Evolutionary conservation across 805 yeast genomes (phyloP), one percentile per base, ranked within the genome.

Genomic region (Hanseniaspora clermontiae): DNA sequence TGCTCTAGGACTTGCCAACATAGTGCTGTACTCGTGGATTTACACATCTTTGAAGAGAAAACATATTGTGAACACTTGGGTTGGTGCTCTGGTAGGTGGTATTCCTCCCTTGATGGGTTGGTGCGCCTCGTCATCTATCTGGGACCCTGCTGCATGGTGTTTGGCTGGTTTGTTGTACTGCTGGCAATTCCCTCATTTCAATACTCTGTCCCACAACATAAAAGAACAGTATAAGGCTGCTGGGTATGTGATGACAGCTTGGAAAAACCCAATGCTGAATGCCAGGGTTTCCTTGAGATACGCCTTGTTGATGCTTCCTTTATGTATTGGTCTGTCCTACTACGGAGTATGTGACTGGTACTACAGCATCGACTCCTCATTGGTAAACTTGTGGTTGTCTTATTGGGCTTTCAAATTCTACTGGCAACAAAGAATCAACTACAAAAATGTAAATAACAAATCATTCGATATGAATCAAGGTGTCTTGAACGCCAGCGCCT

Each of bases 91-190:
- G n/a, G 98, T 93, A 4, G 98, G 98, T 4, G 98, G 97, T 0
- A 86, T 93, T 49, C 98, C 98, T 0, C 98, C 98, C 20, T 75
- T 93, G 51, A 93, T 93, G 98, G 98, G 98, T 2, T 93, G 98
- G 98, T 96, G 96, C 1, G 88, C 91, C 0, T 85, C 96, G 12
- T 80, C 87, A 3, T 79, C 89, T 0, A 70, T 90, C 39, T 61
- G 77, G 2, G 87, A 88, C 60, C 96, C 97, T 0, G 97, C 93
- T 8, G 95, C 95, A 3, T 91, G 97, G 97, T 81, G 90, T 65
- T 72, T 93, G 27, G 97, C 97, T 0, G 87, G 84, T 0, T 71
- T 93, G 53, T 72, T 93, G 42, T 93, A 86, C 66, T 96, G 97
- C 7, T 93, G 98, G 98, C 98, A 93, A 69, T 93, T 93, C 69